Conservation (phyloP, 2,329 filamentous ascomycete species). For the Fusarium sororula region DNA sequence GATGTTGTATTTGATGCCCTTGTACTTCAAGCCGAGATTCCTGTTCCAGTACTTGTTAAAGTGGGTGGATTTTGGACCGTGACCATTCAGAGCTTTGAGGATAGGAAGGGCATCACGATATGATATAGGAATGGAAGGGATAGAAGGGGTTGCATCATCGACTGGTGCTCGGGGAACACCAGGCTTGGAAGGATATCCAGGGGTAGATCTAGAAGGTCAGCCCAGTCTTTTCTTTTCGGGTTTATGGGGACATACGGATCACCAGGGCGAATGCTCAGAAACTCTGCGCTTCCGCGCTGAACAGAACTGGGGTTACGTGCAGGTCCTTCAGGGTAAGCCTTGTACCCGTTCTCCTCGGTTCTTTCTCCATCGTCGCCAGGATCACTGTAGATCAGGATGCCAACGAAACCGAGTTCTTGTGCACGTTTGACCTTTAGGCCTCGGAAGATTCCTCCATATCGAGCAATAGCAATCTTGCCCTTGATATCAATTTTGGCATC, state of each 20-base stretch:
- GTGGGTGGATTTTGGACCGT: conserved; percentile 80
- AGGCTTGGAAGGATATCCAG: conserved; percentile 92
- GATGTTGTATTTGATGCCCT: conserved; percentile 85
- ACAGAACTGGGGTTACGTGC: conserved; percentile 89
- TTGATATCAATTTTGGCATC: conserved; percentile 77
- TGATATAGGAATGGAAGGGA: conserved; percentile 91
- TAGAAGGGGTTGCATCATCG: conserved; percentile 76
- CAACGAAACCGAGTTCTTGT: conserved; percentile 88
- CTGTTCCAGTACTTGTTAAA: conserved; percentile 77
- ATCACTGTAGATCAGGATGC: conserved; percentile 85
- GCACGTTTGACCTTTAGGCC: conserved; percentile 93
- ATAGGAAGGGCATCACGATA: conserved; percentile 88
- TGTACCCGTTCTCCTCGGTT: conserved; percentile 82
- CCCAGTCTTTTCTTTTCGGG: not conserved
- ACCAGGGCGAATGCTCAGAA: conserved; percentile 74
- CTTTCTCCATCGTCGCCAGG: conserved; percentile 87
- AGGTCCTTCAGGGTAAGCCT: conserved; percentile 84
- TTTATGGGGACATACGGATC: conserved; percentile 65
- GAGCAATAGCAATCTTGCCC: conserved; percentile 87
- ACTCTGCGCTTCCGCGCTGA: conserved; percentile 87
- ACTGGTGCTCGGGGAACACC: conserved; percentile 80
- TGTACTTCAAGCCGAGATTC: conserved; percentile 77
- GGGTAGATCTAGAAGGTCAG: conserved; percentile 70
- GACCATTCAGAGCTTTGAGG: conserved; percentile 87
- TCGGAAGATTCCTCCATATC: conserved; percentile 87